Percentiles rank a stretch among this genome's conserved stretches.
Evolutionary conservation across 2,329 filamentous ascomycete species (phyloP).

Genomic region (Hypoxylon sp.): DNA sequence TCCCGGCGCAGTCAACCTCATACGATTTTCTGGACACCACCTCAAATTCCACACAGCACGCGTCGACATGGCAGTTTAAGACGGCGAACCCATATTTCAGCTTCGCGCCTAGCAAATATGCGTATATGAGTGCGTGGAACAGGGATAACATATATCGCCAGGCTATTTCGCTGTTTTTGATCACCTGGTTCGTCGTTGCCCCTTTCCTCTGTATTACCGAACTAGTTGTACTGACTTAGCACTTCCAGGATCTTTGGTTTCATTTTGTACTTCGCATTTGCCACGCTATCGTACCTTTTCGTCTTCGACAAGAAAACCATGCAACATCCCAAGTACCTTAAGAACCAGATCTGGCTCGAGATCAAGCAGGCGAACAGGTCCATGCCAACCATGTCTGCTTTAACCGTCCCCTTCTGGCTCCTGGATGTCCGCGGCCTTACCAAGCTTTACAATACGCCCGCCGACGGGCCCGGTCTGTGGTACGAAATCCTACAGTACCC

Average conservation of each 20-base stretch:
- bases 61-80: constrained; percentile 77
- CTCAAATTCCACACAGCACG: constrained; percentile 69
- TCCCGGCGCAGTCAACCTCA: constrained; percentile 70
- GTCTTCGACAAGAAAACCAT: constrained; percentile 93
- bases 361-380: constrained; percentile 83
- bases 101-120: constrained; percentile 79
- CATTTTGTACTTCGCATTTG: constrained; percentile 86
- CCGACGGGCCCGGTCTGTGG: constrained; percentile 80
- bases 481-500: constrained; percentile 90
- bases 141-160: constrained; percentile 86
- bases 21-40: constrained; percentile 66
- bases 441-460: constrained; percentile 86
- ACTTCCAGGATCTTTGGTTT: constrained; percentile 84
- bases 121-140: constrained; percentile 82
- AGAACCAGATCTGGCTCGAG: constrained; percentile 90
- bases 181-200: constrained; percentile 80
- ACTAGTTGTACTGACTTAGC: constrained; percentile 33
- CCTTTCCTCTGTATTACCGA: not conserved
- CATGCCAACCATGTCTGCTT: constrained; percentile 85
- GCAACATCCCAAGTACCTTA: constrained; percentile 93
- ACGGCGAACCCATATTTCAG: constrained; percentile 79
- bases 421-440: constrained; percentile 86
- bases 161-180: constrained; percentile 80
- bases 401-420: constrained; percentile 86
- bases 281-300: constrained; percentile 86